Base-by-base conservation (phyloP, 164 flowering plant species). In the Chimonanthus salicifolius region DNA sequence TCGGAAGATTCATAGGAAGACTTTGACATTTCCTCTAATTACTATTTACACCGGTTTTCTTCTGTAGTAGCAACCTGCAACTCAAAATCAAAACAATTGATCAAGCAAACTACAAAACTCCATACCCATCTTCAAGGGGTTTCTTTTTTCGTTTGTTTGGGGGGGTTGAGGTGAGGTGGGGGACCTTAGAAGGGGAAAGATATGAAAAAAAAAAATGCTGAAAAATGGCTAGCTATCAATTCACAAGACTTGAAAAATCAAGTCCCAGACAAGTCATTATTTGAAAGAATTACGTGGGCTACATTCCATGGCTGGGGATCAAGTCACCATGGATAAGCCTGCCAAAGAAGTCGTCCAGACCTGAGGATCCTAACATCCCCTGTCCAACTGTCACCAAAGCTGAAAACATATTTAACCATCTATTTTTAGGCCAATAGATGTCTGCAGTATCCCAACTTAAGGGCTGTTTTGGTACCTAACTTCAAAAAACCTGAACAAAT, bases 21-120 rank as follows among this genome's bases (percentile, higher is more conserved):
- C 75, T 80, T 86, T 75, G 92, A 82, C 93, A 88, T 88, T 70
- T 78, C 82, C 81, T 74, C 75, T 64, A 75, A 71, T 70, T 21
- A 15, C 45, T 21, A 48, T 11, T 74, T 69, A 77, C 78, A 75
- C 72, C 64, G 68, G 66, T 64, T 60, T 60, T 75, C 72, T 68
- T 74, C 72, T 68, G 47, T 76, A 75, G 60, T 63, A 54, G 76
- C 72, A 50, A 49, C 82, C 86, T 81, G 81, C 71, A 44, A 4
- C 79, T 16, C 44, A 20, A 67, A 49, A 5, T 67, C 48, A 44
- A 65, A 9, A 47, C 44, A 65, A 65, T 63, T 65, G 46, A 65
- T 7, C 33, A 49, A 15, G 5, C 7, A n/a, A 67, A 15, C 50
- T 6, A 6, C 20, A 67, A 4, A 15, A 43, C 69, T 45, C 33